These are phyloP conservation scores for Macrolepiota dolichaula DNA, from an alignment of 768 basidiomycete genomes.

Conservation along the genomic window DNA sequence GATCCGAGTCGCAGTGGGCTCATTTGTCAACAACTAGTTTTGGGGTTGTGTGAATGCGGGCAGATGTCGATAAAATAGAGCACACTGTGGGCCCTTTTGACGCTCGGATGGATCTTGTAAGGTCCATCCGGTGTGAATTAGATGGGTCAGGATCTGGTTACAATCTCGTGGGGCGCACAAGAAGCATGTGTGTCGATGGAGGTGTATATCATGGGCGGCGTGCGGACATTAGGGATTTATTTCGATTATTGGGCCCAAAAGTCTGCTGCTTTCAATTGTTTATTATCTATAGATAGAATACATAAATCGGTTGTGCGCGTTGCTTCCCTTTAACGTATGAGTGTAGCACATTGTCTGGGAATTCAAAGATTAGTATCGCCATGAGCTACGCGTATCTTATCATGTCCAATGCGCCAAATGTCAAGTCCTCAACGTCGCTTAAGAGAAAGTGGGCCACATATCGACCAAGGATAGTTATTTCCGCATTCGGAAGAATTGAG, in stretches of 20 bases:
- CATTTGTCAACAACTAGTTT: not conserved
- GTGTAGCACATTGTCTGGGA: not conserved
- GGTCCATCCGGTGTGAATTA: constrained; percentile 11
- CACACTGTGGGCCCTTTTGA: not conserved
- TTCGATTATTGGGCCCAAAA: no score
- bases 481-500: not conserved
- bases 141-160: not conserved
- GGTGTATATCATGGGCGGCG: not conserved
- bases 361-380: no score
- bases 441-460: not conserved
- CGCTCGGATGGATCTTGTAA: constrained; percentile 13
- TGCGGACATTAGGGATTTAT: not conserved
- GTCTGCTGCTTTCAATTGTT: no score
- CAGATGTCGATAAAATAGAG: not conserved
- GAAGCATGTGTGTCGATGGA: not conserved
- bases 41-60: not conserved
- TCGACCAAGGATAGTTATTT: not conserved
- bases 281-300: no score
- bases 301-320: no score
- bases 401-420: not conserved
- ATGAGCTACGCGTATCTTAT: not conserved
- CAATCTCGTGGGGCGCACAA: not conserved
- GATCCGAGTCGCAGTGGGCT: not conserved
- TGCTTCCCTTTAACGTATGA: not conserved
- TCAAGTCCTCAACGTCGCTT: not conserved